Evolutionary conservation across 2,329 filamentous ascomycete species (phyloP).

Genomic region (Stylonectria norvegica): DNA sequence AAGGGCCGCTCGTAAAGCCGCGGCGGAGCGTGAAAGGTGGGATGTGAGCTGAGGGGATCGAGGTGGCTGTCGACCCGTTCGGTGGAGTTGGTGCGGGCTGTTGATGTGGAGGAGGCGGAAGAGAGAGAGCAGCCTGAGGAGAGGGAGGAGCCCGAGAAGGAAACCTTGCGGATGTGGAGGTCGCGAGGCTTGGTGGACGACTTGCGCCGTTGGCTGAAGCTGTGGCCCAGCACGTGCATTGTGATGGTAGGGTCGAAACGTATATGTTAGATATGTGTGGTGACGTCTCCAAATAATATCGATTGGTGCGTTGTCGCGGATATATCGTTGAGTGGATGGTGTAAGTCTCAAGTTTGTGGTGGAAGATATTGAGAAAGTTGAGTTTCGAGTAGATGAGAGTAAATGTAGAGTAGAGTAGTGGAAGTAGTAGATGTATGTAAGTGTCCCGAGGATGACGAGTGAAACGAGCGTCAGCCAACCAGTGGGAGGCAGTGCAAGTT

Average conservation of each 20-base stretch:
- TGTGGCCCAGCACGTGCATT: conserved; percentile 37
- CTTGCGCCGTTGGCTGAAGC: conserved; percentile 37
- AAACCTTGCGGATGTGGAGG: conserved; percentile 41
- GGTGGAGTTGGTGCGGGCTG: conserved; percentile 14
- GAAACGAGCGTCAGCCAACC: too few relatives aligned
- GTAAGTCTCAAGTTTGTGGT: not conserved
- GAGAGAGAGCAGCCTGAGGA: conserved; percentile 36
- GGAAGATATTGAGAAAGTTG: not conserved
- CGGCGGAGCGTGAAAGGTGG: conserved; percentile 35
- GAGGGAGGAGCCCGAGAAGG: conserved; percentile 39
- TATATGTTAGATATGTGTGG: conserved; percentile 7
- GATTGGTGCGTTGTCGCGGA: conserved; percentile 2
- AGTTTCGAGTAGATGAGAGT: too few relatives aligned
- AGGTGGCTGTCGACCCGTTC: conserved; percentile 26
- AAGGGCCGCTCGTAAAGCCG: conserved; percentile 36
- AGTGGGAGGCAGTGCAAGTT: too few relatives aligned
- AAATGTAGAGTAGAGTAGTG: too few relatives aligned
- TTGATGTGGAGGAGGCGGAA: conserved; percentile 30
- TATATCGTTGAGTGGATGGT: conserved; percentile 4
- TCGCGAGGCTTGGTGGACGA: conserved; percentile 33
- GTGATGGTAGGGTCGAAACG: conserved; percentile 13
- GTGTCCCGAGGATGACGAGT: too few relatives aligned
- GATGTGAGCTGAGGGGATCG: conserved; percentile 35
- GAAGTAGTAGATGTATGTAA: too few relatives aligned
- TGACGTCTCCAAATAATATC: not conserved